Evolutionary conservation across 768 basidiomycete species (phyloP).

Genomic region (Kwoniella dendrophila): DNA sequence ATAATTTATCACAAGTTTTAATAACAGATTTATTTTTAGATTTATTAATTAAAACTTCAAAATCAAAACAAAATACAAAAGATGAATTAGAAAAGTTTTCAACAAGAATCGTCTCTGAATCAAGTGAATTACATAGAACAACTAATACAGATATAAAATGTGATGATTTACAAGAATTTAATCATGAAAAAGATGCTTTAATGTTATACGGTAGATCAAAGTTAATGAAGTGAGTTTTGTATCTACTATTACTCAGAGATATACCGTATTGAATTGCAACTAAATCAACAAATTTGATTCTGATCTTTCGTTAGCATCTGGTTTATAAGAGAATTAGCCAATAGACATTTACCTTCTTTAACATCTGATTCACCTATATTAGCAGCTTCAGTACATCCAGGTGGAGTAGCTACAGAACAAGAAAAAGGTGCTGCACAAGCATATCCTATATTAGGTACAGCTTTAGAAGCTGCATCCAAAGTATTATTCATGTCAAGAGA

Average conservation of each 20-base stretch:
- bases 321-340: conserved; percentile 50
- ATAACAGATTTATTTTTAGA: conserved; percentile 45
- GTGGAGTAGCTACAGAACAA: conserved; percentile 54
- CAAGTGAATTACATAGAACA: conserved; percentile 48
- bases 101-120: conserved; percentile 49
- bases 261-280: background rate
- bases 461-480: conserved; percentile 39
- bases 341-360: conserved; percentile 40
- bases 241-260: background rate
- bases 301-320: conserved; percentile 32
- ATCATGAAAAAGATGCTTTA: conserved; percentile 38
- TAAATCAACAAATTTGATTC: background rate
- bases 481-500: conserved; percentile 54
- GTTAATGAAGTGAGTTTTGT: conserved; percentile 51
- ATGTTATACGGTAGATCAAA: conserved; percentile 49
- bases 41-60: conserved; percentile 44
- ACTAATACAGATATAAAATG: conserved; percentile 44
- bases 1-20: conserved; percentile 49
- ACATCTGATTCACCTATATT: conserved; percentile 43
- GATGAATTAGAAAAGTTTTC: conserved; percentile 30
- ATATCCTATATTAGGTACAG: conserved; percentile 46
- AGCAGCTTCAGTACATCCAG: conserved; percentile 51
- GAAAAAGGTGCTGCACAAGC: conserved; percentile 51
- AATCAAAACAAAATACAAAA: conserved; percentile 14
- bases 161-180: conserved; percentile 50